Evolutionary conservation across 208 protist genomes (phyloP).

Genomic region (Crithidia sp.): DNA sequence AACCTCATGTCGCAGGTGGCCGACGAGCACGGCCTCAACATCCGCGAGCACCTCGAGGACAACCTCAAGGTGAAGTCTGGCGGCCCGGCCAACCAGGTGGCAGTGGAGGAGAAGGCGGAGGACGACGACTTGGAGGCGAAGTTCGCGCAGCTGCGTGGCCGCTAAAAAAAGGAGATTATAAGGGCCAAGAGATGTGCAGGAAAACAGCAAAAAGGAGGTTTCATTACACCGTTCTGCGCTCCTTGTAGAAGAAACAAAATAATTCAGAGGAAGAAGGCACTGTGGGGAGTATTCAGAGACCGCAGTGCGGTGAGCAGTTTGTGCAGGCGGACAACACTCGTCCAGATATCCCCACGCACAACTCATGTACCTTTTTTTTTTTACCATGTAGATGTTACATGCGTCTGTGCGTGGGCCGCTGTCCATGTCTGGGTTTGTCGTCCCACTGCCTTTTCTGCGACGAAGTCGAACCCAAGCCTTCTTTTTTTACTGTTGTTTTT

Average conservation of each 20-base stretch:
- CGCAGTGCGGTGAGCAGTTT: too few species aligned
- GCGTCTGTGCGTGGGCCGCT: too few species aligned
- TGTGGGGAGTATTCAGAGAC: too few species aligned
- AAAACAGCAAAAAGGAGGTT: not conserved
- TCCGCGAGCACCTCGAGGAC: slow-evolving; percentile 73
- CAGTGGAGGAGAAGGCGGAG: slow-evolving; percentile 31
- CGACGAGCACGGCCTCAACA: slow-evolving; percentile 94
- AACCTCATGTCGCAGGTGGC: slow-evolving; percentile 94
- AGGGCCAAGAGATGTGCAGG: not conserved
- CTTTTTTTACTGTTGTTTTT: not conserved
- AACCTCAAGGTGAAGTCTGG: slow-evolving; percentile 57
- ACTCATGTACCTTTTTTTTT: too few species aligned
- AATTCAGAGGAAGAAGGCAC: too few species aligned
- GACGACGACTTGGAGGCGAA: slow-evolving; percentile 69
- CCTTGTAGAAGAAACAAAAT: too few species aligned
- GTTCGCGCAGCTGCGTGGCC: slow-evolving; percentile 72
- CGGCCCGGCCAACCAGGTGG: slow-evolving; percentile 14
- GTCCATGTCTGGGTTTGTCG: too few species aligned
- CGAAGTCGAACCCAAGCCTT: too few species aligned
- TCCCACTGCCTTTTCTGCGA: too few species aligned
- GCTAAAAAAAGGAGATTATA: slow-evolving; percentile 31
- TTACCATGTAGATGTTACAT: too few species aligned
- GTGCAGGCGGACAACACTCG: too few species aligned
- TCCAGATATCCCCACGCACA: too few species aligned
- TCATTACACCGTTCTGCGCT: not conserved